Evolutionary conservation across 192 early-diverging fungal genomes (phyloP), one percentile per base, ranked within the genome.

Genomic region (Podila minutissima): DNA sequence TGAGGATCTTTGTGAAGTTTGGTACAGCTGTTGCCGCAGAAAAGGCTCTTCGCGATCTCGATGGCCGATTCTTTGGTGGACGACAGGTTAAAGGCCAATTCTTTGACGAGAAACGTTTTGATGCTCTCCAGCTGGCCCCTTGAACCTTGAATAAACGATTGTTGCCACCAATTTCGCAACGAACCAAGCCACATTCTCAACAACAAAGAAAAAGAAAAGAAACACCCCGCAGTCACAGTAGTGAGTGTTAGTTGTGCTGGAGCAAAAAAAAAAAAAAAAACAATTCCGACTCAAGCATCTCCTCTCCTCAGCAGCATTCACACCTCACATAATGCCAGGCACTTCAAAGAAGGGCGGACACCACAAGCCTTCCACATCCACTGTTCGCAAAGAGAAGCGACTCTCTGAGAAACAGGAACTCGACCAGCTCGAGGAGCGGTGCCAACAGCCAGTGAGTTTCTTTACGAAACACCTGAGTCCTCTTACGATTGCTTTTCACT

Each of bases 1-100:
- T 95, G 7, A 79, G 93, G 17, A 94, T 95, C 38, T 95, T 95
- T 84, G 89, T 95, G 26, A 89, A 92, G 73, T 95, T 95, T 76
- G 64, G 35, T 5, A 67, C 83, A 15, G 20, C 71, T 9, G 77
- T 72, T 1, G 82, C 90, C 20, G 93, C 92, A 17, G 67, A 84
- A 26, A 74, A 68, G 32, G 91, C 90, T 2, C 67, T 87, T 24
- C 41, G 48, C 31, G 91, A 88, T 67, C 75, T 95, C 59, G 78
- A 95, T 72, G 91, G 93, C 11, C 85, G 94, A 11, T 95, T 88
- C 74, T 95, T 95, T 86, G 94, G 92, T 10, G 93, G 94, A 24
- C 85, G 92, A 5, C 69, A 84, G 11, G 90, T 95, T 11, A 62
- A 75, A 12, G 93, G 92, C 0, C 75, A 73, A 29, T 93, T 88